Percentiles rank a stretch among this genome's conserved stretches.
phyloP scores from a whole-genome alignment of 129 eudicot genomes.

The Pittosporum tobira region DNA sequence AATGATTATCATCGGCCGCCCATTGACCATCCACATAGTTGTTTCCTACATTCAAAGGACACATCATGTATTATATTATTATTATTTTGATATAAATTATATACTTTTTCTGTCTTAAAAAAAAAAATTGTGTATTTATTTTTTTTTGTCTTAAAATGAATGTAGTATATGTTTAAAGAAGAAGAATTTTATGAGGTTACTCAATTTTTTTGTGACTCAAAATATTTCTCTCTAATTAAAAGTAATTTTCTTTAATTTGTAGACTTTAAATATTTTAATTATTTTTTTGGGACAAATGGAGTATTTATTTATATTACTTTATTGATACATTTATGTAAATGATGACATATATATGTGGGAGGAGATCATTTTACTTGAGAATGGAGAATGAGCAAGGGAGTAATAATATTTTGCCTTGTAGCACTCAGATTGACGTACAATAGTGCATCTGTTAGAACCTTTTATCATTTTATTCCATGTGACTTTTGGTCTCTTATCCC shows the following conservation, averaged over 20 bases:
- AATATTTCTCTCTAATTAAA: too few species aligned
- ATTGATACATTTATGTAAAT: too few species aligned
- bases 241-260: too few species aligned
- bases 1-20: slow-evolving; percentile 96
- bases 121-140: too few species aligned
- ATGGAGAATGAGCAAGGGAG: slow-evolving; percentile 82
- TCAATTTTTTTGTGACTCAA: too few species aligned
- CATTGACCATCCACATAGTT: slow-evolving; percentile 96
- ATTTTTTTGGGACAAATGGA: too few species aligned
- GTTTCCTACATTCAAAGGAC: slow-evolving; percentile 64
- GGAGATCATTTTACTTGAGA: slow-evolving; percentile 57
- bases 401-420: slow-evolving; percentile 93
- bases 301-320: too few species aligned
- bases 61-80: slow-evolving; percentile 16
- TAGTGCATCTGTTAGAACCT: slow-evolving; percentile 85
- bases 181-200: too few species aligned
- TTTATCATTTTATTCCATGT: slow-evolving; percentile 95
- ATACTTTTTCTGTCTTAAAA: too few species aligned
- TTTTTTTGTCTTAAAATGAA: too few species aligned
- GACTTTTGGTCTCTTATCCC: slow-evolving; percentile 97
- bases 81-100: slow-evolving; percentile 7
- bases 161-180: too few species aligned
- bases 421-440: slow-evolving; percentile 91
- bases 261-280: too few species aligned
- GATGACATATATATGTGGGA: background rate